Percentiles rank a stretch among this genome's conserved stretches.
Evolutionary conservation across 768 basidiomycete species (phyloP).

Genomic region (Melanogaster broomeanus): DNA sequence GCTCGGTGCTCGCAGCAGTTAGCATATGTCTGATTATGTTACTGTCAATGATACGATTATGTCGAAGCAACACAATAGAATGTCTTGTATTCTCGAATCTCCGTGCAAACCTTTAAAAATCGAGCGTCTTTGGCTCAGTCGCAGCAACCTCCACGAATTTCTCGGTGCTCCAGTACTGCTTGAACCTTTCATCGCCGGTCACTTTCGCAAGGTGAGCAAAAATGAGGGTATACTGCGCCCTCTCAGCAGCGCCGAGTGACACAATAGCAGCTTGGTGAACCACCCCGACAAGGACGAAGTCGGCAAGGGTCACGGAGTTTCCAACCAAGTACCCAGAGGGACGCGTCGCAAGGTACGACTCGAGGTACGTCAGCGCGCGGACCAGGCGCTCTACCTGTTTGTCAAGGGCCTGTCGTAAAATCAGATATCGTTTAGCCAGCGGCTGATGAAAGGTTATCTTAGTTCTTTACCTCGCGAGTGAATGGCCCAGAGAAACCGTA

Average conservation of each 20-base stretch:
- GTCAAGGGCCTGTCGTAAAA: not conserved
- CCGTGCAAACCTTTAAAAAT: too few species aligned
- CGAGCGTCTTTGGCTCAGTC: slow-evolving; percentile 1
- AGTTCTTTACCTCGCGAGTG: slow-evolving; percentile 8
- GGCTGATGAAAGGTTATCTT: too few species aligned
- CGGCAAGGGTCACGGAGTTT: slow-evolving; percentile 18
- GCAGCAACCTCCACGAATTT: slow-evolving; percentile 4
- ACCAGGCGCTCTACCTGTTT: not conserved
- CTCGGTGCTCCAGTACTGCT: slow-evolving; percentile 8
- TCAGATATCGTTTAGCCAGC: too few species aligned
- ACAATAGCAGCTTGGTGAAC: not conserved
- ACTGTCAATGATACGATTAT: too few species aligned
- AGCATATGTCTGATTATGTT: too few species aligned
- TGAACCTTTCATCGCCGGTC: slow-evolving; percentile 11
- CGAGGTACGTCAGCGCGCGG: slow-evolving; percentile 12
- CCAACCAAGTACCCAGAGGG: slow-evolving; percentile 15
- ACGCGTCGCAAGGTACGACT: slow-evolving; percentile 9
- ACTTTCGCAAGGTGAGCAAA: slow-evolving; percentile 19
- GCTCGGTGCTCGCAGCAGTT: too few species aligned
- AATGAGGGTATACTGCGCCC: slow-evolving; percentile 10
- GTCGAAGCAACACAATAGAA: too few species aligned
- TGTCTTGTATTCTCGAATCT: too few species aligned
- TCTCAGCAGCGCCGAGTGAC: slow-evolving; percentile 9
- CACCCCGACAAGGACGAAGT: slow-evolving; percentile 11
- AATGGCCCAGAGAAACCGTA: not conserved